phyloP scores from a whole-genome alignment of 345 rosid species.

The Aurinia saxatilis region DNA sequence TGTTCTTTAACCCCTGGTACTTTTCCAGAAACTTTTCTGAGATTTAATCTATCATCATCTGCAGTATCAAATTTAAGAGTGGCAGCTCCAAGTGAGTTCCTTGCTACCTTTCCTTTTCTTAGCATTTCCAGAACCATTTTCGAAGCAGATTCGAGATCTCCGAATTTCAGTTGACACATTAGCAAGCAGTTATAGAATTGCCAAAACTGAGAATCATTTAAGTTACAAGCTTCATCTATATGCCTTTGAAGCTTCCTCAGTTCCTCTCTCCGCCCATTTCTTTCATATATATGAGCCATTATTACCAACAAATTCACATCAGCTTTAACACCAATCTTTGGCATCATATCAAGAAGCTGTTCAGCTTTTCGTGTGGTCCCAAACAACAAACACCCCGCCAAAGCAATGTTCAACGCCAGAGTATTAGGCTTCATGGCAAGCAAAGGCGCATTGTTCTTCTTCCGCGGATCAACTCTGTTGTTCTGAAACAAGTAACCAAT shows the following conservation, averaged over 20 bases:
- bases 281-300: constrained; percentile 80
- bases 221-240: constrained; percentile 64
- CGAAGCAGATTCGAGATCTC: constrained; percentile 77
- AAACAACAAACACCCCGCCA: constrained; percentile 74
- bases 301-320: constrained; percentile 53
- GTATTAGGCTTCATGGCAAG: constrained; percentile 89
- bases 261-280: constrained; percentile 83
- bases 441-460: constrained; percentile 68
- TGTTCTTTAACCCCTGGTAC: constrained; percentile 18
- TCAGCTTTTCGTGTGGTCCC: constrained; percentile 89
- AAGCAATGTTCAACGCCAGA: constrained; percentile 56
- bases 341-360: constrained; percentile 76
- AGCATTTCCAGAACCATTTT: constrained; percentile 89
- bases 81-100: constrained; percentile 66
- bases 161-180: constrained; percentile 71
- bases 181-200: constrained; percentile 78
- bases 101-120: constrained; percentile 65
- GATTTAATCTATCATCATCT: constrained; percentile 17
- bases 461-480: constrained; percentile 74
- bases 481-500: constrained; percentile 74
- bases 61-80: constrained; percentile 22
- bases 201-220: constrained; percentile 60
- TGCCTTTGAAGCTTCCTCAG: constrained; percentile 77
- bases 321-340: constrained; percentile 51
- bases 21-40: constrained; percentile 20